A percentile compares a stretch with the other conserved stretches of the same genome.
Conservation (phyloP, 2,329 filamentous ascomycete genomes). For the Tolypocladium capitatum region DNA sequence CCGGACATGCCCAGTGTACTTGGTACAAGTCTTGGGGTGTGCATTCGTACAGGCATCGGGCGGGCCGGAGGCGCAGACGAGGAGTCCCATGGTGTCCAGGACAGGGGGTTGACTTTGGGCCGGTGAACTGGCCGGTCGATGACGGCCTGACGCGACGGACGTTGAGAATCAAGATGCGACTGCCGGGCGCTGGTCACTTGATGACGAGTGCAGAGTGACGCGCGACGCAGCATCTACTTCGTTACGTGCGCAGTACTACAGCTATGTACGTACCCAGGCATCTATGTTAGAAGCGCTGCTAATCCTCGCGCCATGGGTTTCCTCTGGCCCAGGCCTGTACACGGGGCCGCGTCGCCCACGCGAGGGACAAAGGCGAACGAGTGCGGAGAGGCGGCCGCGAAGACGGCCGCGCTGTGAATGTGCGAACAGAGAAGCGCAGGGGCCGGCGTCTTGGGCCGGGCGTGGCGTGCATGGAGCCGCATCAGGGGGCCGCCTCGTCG, state of each 20-base stretch:
- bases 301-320: not conserved
- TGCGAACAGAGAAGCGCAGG: not conserved
- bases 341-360: not conserved
- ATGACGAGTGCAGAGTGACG: constrained; percentile 1
- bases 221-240: no score
- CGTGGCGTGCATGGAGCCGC: no score
- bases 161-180: not conserved
- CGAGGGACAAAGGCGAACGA: no score
- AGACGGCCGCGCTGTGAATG: not conserved
- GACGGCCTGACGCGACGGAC: not conserved
- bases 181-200: constrained; percentile 1
- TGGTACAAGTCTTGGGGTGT: no score
- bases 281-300: not conserved
- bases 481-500: not conserved
- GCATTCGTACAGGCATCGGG: no score
- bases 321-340: no score
- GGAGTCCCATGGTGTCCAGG: no score
- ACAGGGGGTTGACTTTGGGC: not conserved
- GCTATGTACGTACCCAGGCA: no score
- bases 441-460: not conserved
- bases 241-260: no score
- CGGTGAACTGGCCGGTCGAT: not conserved
- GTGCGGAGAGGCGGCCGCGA: not conserved
- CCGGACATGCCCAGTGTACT: not conserved
- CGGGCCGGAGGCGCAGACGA: not conserved